Evolutionary conservation across 23 red algal species (phyloP).

Genomic region (Gracilaria caudata): DNA sequence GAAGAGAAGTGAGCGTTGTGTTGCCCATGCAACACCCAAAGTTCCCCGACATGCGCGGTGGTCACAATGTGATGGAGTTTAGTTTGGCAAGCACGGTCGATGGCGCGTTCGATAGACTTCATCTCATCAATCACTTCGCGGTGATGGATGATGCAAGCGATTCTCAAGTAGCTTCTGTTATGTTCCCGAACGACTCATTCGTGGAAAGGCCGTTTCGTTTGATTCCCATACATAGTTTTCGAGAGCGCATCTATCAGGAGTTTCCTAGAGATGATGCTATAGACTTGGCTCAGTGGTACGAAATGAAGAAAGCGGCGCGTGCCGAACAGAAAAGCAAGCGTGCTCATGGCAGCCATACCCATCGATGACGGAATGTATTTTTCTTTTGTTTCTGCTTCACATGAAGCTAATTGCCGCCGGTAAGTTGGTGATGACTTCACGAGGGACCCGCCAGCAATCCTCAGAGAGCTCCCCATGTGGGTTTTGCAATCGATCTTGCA

Average conservation of each 20-base stretch:
- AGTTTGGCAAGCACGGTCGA: conserved; percentile 13
- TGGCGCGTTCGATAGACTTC: conserved; percentile 46
- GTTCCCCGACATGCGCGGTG: conserved; percentile 48
- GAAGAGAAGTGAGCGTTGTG: conserved; percentile 10
- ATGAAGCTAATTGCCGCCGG: not conserved
- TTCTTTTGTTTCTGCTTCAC: not conserved
- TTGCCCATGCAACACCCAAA: conserved; percentile 49
- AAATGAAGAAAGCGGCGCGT: conserved; percentile 55
- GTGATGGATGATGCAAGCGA: conserved; percentile 28
- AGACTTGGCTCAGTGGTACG: conserved; percentile 54
- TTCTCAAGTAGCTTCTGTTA: not conserved
- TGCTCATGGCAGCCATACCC: no score
- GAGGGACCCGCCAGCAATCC: conserved; percentile 42
- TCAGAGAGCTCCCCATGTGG: conserved; percentile 46
- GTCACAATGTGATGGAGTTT: conserved; percentile 34
- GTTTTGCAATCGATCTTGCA: conserved; percentile 34
- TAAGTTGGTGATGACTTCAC: conserved; percentile 3
- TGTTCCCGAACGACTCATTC: conserved; percentile 7
- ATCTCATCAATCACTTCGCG: conserved; percentile 42
- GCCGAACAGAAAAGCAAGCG: conserved; percentile 17
- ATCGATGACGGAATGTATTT: not conserved
- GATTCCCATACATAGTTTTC: conserved; percentile 33
- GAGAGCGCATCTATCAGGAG: conserved; percentile 32
- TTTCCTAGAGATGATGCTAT: conserved; percentile 42
- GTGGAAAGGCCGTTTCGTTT: conserved; percentile 34